phyloP scores from a whole-genome alignment of 805 yeast genomes.

The Lachancea sp. region DNA sequence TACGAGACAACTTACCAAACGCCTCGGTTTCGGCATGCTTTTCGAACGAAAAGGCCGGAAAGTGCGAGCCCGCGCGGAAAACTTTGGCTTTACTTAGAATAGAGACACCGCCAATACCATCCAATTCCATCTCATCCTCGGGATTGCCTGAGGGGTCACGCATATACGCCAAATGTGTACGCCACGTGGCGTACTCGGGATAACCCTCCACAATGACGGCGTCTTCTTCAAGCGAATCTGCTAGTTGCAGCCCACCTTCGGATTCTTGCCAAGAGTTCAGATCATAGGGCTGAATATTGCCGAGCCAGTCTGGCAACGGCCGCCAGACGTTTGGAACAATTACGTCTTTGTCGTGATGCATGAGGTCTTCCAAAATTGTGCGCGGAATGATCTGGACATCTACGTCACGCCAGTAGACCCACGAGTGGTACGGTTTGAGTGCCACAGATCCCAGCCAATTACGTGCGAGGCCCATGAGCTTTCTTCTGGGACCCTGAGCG shows the following conservation, averaged over 20 bases:
- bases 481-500: slow-evolving; percentile 92
- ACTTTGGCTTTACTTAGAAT: slow-evolving; percentile 82
- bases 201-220: slow-evolving; percentile 97
- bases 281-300: slow-evolving; percentile 80
- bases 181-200: slow-evolving; percentile 96
- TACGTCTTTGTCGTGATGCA: slow-evolving; percentile 87
- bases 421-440: slow-evolving; percentile 83
- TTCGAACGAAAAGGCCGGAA: slow-evolving; percentile 94
- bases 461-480: slow-evolving; percentile 91
- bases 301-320: slow-evolving; percentile 81
- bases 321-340: slow-evolving; percentile 95
- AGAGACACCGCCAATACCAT: slow-evolving; percentile 97
- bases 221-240: slow-evolving; percentile 76
- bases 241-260: slow-evolving; percentile 74
- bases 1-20: slow-evolving; percentile 80
- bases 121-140: slow-evolving; percentile 85
- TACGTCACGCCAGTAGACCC: slow-evolving; percentile 97
- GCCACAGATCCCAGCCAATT: slow-evolving; percentile 90
- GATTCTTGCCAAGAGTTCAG: slow-evolving; percentile 82
- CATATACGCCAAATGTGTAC: slow-evolving; percentile 92
- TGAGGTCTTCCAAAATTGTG: slow-evolving; percentile 80
- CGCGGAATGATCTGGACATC: slow-evolving; percentile 90
- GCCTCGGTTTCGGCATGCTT: slow-evolving; percentile 98
- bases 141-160: slow-evolving; percentile 95
- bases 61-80: slow-evolving; percentile 82